Base-by-base conservation (phyloP, 2,329 filamentous ascomycete genomes). In the Xylariaceae sp. region DNA sequence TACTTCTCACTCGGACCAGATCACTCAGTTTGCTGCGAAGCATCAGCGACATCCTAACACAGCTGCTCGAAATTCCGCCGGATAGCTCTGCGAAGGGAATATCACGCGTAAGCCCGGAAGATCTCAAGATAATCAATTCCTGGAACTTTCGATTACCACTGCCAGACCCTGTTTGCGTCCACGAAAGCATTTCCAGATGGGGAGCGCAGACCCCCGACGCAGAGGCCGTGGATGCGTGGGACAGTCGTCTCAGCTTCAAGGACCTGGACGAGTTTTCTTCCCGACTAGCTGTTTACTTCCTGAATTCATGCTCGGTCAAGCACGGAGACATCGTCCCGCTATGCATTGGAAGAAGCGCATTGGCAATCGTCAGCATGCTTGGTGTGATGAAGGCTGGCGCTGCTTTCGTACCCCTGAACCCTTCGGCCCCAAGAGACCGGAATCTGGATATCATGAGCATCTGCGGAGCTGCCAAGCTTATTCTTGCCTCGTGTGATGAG, bases 371-470 rank as follows among this genome's bases (percentile, higher is more conserved):
- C 2, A 56, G 55, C 19, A 58, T 67, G 12, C 41, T 67, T 8
- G 64, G 51, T 21, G 47, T 65, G 39, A 48, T 67, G 36, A 63
- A 66, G 43, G 53, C 63, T 9, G 66, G 66, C 16, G 65, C 58
- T 7, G 65, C 61, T 18, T 68, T 63, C 54, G 59, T 63, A 2
- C 60, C 61, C 1, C 51, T 66, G 8, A 63, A 66, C 45, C 61
- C 61, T 7, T 44, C 55, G 18, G 49, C 60, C 37, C 61, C 65
- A 15, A 39, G 16, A 7, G 22, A 18, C 22, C 53, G 62, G 6
- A 53, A 63, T 12, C 36, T 54, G 43, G 39, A 22, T 30, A 15
- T 8, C 49, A 39, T 39, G 36, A 15, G 9, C 36, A 39, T 39
- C 6, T 39, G 36, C 15, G 36, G n/a, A 39, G 36, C 36, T 16